Evolutionary conservation across 768 basidiomycete species (phyloP).

Genomic region (Lactarius vividus): DNA sequence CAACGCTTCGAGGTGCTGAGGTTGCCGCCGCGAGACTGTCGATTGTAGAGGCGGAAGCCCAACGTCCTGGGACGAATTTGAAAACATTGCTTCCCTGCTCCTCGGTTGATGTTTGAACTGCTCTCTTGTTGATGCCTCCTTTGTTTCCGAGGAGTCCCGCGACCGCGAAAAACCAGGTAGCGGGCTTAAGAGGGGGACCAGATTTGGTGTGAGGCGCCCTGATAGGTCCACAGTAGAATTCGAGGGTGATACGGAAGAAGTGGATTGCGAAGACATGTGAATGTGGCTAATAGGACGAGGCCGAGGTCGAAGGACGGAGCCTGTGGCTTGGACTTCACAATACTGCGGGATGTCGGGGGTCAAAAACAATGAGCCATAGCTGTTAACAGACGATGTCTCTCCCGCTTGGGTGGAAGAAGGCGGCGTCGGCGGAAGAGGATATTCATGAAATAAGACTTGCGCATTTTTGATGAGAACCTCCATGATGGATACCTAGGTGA

Average conservation of each 20-base stretch:
- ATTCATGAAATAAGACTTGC: conserved; percentile 63
- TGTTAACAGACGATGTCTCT: conserved; percentile 53
- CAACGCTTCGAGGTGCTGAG: neutral
- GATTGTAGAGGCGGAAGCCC: neutral
- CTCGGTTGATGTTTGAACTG: neutral
- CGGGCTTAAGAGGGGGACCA: neutral
- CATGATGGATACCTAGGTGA: conserved; percentile 61
- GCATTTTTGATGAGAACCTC: conserved; percentile 81
- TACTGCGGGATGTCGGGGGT: conserved; percentile 46
- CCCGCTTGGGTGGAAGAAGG: conserved; percentile 72
- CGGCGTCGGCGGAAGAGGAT: conserved; percentile 52
- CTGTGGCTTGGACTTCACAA: conserved; percentile 41
- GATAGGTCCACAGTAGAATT: neutral
- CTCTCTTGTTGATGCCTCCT: neutral
- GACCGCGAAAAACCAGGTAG: neutral
- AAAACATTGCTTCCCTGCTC: neutral
- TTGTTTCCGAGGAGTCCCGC: neutral
- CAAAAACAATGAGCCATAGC: conserved; percentile 72
- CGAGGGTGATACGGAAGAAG: conserved; percentile 11
- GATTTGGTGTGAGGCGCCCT: too few relatives aligned
- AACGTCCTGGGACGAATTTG: neutral
- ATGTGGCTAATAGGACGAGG: conserved; percentile 68
- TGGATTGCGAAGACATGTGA: conserved; percentile 64
- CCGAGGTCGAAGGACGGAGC: conserved; percentile 72
- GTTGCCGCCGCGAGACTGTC: neutral